These are phyloP conservation scores for Cenchrus purpureus DNA, from an alignment of 176 grass and related monocot species.

Conservation along the genomic window DNA sequence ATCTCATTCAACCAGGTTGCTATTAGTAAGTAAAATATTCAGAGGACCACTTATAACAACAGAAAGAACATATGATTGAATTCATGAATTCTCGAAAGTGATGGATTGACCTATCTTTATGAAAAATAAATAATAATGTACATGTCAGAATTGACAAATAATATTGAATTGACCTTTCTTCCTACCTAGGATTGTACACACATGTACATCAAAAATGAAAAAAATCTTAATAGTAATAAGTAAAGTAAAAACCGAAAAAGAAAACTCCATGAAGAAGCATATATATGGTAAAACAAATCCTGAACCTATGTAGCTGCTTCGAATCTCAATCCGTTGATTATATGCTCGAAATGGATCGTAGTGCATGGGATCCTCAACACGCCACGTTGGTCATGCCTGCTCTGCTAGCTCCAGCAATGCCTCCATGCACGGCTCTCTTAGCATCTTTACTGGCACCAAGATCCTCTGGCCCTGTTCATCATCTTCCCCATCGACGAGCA, in stretches of 20 bases:
- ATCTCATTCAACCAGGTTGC: too few species aligned
- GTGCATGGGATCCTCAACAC: conserved; percentile 48
- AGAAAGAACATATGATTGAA: too few species aligned
- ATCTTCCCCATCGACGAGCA: conserved; percentile 11
- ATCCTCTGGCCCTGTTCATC: conserved; percentile 33
- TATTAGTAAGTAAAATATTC: too few species aligned
- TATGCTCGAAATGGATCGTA: conserved; percentile 26
- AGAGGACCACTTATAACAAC: too few species aligned
- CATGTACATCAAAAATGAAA: background rate
- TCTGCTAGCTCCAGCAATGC: conserved; percentile 48
- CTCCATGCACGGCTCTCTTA: conserved; percentile 49
- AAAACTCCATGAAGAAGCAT: background rate
- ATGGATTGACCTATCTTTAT: too few species aligned
- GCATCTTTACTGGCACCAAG: conserved; percentile 37
- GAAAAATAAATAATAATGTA: background rate
- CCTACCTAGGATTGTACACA: background rate
- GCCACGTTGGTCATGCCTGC: conserved; percentile 37
- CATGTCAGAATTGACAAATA: background rate
- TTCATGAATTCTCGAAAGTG: too few species aligned
- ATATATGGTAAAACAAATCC: background rate
- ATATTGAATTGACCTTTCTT: background rate
- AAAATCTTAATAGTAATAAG: too few species aligned
- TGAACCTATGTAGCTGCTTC: background rate
- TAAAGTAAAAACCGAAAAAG: too few species aligned
- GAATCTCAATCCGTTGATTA: background rate